Percentiles rank a stretch among this genome's conserved stretches.
Conservation (phyloP, 2,329 filamentous ascomycete genomes). For the Aspergillus alliaceus region DNA sequence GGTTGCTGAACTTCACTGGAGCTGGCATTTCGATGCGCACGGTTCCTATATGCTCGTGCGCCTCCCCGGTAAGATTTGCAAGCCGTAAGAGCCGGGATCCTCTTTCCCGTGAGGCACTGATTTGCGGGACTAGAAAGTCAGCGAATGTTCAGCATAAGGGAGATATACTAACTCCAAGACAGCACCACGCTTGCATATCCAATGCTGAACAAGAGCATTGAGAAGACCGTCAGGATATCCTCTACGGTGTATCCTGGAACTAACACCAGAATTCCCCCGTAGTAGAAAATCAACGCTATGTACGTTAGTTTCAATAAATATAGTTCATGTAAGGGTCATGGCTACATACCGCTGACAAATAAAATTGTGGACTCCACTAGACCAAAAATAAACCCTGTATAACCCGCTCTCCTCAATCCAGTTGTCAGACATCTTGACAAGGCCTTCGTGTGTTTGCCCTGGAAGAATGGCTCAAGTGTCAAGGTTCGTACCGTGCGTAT, state of each 20-base stretch:
- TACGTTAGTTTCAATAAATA: constrained; percentile 1
- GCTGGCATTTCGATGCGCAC: constrained; percentile 41
- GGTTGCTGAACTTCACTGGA: constrained; percentile 59
- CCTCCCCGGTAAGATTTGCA: constrained; percentile 56
- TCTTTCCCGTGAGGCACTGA: constrained; percentile 70
- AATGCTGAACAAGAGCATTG: constrained; percentile 80
- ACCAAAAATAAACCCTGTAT: constrained; percentile 71
- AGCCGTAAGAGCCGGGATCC: constrained; percentile 72
- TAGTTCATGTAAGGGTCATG: too few species aligned
- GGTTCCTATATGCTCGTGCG: constrained; percentile 59
- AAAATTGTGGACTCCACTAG: constrained; percentile 71
- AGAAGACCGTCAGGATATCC: constrained; percentile 71
- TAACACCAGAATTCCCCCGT: constrained; percentile 67
- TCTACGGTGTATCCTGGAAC: constrained; percentile 52
- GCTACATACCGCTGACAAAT: constrained; percentile 61
- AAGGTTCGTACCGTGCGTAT: constrained; percentile 76
- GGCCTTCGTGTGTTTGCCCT: constrained; percentile 58
- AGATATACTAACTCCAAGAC: constrained; percentile 52
- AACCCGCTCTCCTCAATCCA: constrained; percentile 66
- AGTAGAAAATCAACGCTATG: constrained; percentile 76
- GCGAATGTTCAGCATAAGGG: not conserved
- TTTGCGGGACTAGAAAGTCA: constrained; percentile 64
- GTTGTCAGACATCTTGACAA: constrained; percentile 55
- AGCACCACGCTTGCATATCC: constrained; percentile 70
- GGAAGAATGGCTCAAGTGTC: constrained; percentile 72